Conservation (phyloP, 2,329 filamentous ascomycete genomes). For the Sphaerostilbella broomeana region DNA sequence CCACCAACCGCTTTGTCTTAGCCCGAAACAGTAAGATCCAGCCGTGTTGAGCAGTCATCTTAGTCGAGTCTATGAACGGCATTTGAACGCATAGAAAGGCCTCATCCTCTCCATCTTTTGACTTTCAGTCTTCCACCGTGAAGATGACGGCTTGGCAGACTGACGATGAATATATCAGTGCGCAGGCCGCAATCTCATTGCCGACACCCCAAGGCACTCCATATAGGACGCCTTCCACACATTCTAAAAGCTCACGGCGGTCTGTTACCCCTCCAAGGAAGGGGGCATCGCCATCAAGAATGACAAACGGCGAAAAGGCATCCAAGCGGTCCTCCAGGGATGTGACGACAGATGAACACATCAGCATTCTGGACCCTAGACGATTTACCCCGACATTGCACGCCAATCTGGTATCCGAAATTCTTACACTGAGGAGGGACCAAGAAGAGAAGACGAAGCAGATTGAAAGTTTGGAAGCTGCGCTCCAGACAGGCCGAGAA, state of each 20-base stretch:
- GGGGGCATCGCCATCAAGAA: constrained; percentile 52
- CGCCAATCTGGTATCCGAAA: constrained; percentile 90
- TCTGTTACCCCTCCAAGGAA: constrained; percentile 57
- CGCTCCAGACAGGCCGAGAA: constrained; percentile 60
- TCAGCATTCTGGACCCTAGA: constrained; percentile 75
- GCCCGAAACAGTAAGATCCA: constrained; percentile 2
- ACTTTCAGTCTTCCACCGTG: constrained; percentile 3
- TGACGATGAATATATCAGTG: constrained; percentile 54
- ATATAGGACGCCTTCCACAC: constrained; percentile 64
- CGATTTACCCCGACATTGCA: constrained; percentile 93
- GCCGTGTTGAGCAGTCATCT: neutral
- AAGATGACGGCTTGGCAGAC: constrained; percentile 55
- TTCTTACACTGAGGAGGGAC: constrained; percentile 77
- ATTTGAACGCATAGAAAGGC: no score
- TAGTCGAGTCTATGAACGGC: neutral
- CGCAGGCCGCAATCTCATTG: constrained; percentile 49
- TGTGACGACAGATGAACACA: constrained; percentile 57
- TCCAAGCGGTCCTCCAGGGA: constrained; percentile 52
- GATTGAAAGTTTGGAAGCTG: constrained; percentile 77
- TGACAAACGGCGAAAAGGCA: constrained; percentile 37
- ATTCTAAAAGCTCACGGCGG: constrained; percentile 54
- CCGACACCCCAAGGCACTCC: constrained; percentile 67
- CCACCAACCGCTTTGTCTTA: constrained; percentile 12
- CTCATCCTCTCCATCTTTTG: no score
- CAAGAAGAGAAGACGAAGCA: constrained; percentile 82